Base-by-base conservation (phyloP, 108 stramenopile genomes). In the Fistulifera solaris region DNA sequence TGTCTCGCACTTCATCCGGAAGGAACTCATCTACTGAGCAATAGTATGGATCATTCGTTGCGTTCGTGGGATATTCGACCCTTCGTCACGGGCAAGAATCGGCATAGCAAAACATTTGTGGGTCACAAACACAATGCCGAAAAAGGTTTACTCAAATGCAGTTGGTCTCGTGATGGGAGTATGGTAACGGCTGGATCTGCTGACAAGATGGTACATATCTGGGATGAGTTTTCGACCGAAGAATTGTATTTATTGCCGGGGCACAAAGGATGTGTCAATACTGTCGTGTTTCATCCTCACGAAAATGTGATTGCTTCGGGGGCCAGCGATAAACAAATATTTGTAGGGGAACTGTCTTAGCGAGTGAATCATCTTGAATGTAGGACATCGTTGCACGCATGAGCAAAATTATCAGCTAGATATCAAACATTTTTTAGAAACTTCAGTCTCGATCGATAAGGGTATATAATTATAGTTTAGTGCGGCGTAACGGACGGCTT, bases 221-320 rank as follows among this genome's bases (percentile, higher is more conserved):
- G 90, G 90, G 94, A 94, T 64, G 86, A 72, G 46, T 54, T 73
- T 19, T 72, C 76, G 56, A 51, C 77, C 2, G 75, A 89, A 70
- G 91, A 94, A 72, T 68, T 94, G 23, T 92, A 92, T 63, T 66
- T 49, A 40, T 61, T 92, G 23, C 88, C 87, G 12, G 94, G 94
- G 1, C 94, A 94, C 68, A 66, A 71, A 38, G 94, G 90, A 6
- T 78, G 83, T 43, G 90, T 93, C 16, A 89, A 93, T 62, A 65
- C 89, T 23, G 88, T 88, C 38, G 65, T 70, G 44, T 85, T 84
- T 65, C 83, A 89, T 67, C 83, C 87, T 27, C 72, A 66, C 48
- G 15, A 22, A 11, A 74, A 76, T 54, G 71, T 83, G 7, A 42
- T 85, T 52, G 77, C 72, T 14, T 79, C 77, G 19, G 78, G 72